Percentiles rank a stretch among this genome's conserved stretches.
Evolutionary conservation across 164 flowering plant species (phyloP).

Genomic region (Piper longum): DNA sequence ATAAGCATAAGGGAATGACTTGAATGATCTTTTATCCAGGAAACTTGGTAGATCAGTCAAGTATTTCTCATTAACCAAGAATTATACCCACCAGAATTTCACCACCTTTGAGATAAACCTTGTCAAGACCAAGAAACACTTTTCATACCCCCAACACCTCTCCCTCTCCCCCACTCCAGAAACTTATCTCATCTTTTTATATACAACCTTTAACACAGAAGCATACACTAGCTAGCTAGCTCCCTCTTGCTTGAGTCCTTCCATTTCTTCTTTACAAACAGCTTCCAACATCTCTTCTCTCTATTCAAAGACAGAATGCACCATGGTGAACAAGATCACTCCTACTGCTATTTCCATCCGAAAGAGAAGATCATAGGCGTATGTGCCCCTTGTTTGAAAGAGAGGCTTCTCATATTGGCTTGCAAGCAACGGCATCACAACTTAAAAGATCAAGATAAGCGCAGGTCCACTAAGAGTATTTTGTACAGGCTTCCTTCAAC

Average conservation of each 20-base stretch:
- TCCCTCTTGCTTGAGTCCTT: not conserved
- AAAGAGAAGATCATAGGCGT: slow-evolving; percentile 42
- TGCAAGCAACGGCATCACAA: slow-evolving; percentile 30
- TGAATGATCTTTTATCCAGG: not conserved
- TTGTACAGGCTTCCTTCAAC: slow-evolving; percentile 11
- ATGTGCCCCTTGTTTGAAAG: slow-evolving; percentile 67
- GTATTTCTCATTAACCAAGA: not conserved
- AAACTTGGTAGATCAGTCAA: too few species aligned
- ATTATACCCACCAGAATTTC: not conserved
- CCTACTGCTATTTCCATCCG: slow-evolving; percentile 54
- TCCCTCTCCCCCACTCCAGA: not conserved
- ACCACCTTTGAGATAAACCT: not conserved
- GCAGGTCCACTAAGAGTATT: slow-evolving; percentile 3
- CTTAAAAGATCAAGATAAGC: not conserved
- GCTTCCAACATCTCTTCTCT: not conserved
- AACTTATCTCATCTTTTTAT: too few species aligned
- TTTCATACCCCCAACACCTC: not conserved
- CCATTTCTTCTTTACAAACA: not conserved
- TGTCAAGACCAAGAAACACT: not conserved
- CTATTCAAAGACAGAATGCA: slow-evolving; percentile 2
- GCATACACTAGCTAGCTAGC: not conserved
- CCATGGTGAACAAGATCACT: slow-evolving; percentile 18
- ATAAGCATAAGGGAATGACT: not conserved
- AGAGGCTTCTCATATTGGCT: slow-evolving; percentile 64
- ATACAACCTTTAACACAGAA: too few species aligned